phyloP scores from a whole-genome alignment of 169 alveolate species.

The Hepatocystis sp. region DNA sequence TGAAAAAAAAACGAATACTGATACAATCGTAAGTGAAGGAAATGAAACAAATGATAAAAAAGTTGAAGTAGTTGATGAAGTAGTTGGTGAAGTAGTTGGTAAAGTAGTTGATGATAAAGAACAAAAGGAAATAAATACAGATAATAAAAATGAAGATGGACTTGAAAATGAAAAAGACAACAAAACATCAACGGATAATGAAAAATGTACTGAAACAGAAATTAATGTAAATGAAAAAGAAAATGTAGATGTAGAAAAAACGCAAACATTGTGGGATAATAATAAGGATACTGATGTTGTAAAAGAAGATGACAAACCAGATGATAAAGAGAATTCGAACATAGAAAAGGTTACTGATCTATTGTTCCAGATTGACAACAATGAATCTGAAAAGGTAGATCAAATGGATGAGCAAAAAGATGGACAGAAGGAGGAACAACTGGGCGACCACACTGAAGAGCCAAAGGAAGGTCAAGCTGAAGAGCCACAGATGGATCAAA shows the following conservation, averaged over 20 bases:
- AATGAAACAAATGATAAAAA: constrained; percentile 1
- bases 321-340: not conserved
- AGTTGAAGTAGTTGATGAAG: constrained; percentile 3
- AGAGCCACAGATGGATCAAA: too few species aligned
- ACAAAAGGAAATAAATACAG: constrained; percentile 9
- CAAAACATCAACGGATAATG: constrained; percentile 5
- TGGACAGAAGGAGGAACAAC: not conserved
- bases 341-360: too few species aligned
- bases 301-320: constrained; percentile 1
- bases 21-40: constrained; percentile 1
- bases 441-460: not conserved
- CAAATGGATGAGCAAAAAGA: not conserved
- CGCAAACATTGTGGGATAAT: constrained; percentile 1
- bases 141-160: constrained; percentile 19
- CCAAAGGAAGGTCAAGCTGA: too few species aligned
- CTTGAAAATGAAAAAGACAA: too few species aligned
- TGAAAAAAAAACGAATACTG: not conserved
- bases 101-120: too few species aligned
- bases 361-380: too few species aligned
- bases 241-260: not conserved
- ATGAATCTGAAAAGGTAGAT: not conserved
- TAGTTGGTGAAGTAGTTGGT: too few species aligned
- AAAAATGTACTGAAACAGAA: constrained; percentile 11
- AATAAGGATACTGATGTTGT: not conserved
- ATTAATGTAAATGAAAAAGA: not conserved